Evolutionary conservation across 2,329 filamentous ascomycete species (phyloP).

Genomic region (Sporothrix brunneoviolacea): DNA sequence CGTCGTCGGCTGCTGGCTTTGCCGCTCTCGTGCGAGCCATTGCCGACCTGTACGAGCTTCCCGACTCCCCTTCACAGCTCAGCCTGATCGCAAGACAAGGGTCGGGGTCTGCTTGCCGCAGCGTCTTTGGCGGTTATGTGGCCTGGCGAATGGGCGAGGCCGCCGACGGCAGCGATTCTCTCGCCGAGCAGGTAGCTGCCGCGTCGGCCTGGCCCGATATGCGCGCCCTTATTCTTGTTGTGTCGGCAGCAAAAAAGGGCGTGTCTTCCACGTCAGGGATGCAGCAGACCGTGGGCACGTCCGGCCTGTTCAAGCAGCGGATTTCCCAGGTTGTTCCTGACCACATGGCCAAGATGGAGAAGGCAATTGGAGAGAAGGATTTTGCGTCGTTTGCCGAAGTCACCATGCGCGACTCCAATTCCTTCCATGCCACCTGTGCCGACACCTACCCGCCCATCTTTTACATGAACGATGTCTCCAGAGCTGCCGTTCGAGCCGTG

Average conservation of each 20-base stretch:
- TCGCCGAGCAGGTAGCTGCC: constrained; percentile 81
- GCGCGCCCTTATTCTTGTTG: constrained; percentile 86
- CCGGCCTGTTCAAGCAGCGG: constrained; percentile 74
- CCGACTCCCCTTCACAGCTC: constrained; percentile 72
- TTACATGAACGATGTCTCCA: constrained; percentile 92
- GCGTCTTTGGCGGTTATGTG: constrained; percentile 90
- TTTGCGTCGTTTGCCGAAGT: constrained; percentile 83
- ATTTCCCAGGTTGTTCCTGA: constrained; percentile 60
- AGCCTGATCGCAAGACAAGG: constrained; percentile 88
- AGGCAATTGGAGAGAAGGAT: constrained; percentile 46
- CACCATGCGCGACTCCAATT: constrained; percentile 95
- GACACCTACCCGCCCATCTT: constrained; percentile 97
- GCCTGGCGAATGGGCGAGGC: constrained; percentile 79
- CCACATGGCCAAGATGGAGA: constrained; percentile 24
- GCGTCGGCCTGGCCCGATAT: constrained; percentile 92
- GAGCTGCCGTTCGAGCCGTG: constrained; percentile 79
- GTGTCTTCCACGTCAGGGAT: constrained; percentile 90
- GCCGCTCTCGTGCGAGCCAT: constrained; percentile 74
- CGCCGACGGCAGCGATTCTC: constrained; percentile 75
- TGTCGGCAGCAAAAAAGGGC: constrained; percentile 89
- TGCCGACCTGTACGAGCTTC: constrained; percentile 83
- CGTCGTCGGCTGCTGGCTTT: constrained; percentile 63
- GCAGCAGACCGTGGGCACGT: constrained; percentile 93
- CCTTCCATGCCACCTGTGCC: constrained; percentile 89
- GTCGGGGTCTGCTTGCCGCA: constrained; percentile 89